Evolutionary conservation across 2,329 filamentous ascomycete species (phyloP), one percentile per base, ranked within the genome.

Genomic region (Helminthosporium solani): DNA sequence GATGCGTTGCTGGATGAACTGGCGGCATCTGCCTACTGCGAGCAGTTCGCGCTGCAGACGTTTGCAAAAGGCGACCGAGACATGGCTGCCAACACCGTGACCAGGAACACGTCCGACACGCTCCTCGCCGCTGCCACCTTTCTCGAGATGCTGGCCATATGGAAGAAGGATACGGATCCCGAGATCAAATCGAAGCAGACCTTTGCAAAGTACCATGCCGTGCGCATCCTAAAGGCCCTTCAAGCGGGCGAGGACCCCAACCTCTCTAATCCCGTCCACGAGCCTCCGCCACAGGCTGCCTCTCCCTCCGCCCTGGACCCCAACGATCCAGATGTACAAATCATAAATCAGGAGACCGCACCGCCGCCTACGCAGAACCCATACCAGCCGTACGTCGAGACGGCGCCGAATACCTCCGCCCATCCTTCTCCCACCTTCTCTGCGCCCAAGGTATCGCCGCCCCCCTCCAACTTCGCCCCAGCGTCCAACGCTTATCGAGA

Each of bases 121-220:
- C 95, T 97, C 57, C 87, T 91, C 64, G 94, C 95, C 1, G 89
- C 94, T 0, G 86, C 89, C 0, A 95, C 90, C 0, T 97, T 99
- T 69, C 84, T 97, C 62, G 90, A 96, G 57, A 78, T 97, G 4
- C 80, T 89, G 45, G 85, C 85, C 53, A 87, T 96, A 61, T 99
- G 92, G 90, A 67, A 65, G 50, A 86, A 84, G 5, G 72, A 81
- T 0, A 74, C 85, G 9, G 88, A 95, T 27, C 73, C 81, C 1
- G 90, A 97, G 63, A 83, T 85, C 16, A 78, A 84, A 31, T 82
- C 90, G 44, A 97, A 96, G 76, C 90, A 92, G 72, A 96, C 95
- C 69, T 99, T 89, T 67, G 90, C 92, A 33, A 99, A 97, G 71
- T 99, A 89, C 80, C 95, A 97, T 68, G 91, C 92, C 2, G 76